Conservation (phyloP, 805 yeast species). For the Metschnikowia baotianmanensis region DNA sequence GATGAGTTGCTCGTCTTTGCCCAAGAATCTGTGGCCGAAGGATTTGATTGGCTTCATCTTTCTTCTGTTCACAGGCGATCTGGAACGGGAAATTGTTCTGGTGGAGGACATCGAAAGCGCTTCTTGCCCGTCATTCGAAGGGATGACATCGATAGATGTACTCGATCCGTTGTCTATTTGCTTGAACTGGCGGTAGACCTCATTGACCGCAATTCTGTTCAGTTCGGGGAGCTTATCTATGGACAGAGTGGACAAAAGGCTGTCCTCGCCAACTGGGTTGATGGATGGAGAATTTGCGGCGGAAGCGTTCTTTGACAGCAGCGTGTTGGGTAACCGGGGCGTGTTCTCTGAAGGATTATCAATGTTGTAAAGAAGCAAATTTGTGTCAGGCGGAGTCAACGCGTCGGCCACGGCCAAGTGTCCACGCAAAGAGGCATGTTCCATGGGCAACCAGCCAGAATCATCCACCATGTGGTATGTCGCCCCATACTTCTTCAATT, state of each 20-base stretch:
- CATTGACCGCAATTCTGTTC: constrained; percentile 29
- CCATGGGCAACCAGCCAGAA: constrained; percentile 97
- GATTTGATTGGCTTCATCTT: constrained; percentile 63
- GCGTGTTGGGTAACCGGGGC: constrained; percentile 17
- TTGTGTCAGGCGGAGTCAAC: constrained; percentile 48
- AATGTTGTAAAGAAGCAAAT: constrained; percentile 35
- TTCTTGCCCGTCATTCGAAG: constrained; percentile 16
- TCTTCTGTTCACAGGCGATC: constrained; percentile 21
- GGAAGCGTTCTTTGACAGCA: constrained; percentile 16
- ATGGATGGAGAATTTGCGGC: constrained; percentile 18
- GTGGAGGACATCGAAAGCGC: constrained; percentile 16
- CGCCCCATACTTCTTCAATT: constrained; percentile 55
- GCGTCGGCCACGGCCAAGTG: constrained; percentile 67
- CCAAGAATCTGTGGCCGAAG: constrained; percentile 78
- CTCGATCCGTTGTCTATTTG: constrained; percentile 23
- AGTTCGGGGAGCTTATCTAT: constrained; percentile 39
- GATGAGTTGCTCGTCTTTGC: constrained; percentile 63
- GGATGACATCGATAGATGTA: constrained; percentile 18
- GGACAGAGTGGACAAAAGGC: constrained; percentile 27
- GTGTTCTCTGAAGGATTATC: constrained; percentile 33
- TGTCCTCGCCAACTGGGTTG: constrained; percentile 17
- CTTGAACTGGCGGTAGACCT: constrained; percentile 41
- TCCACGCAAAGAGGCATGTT: constrained; percentile 90
- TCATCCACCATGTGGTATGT: constrained; percentile 60
- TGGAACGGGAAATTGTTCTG: constrained; percentile 11